Evolutionary conservation across 2,329 filamentous ascomycete genomes (phyloP).

Genomic region (Ophiostoma tasmaniense): DNA sequence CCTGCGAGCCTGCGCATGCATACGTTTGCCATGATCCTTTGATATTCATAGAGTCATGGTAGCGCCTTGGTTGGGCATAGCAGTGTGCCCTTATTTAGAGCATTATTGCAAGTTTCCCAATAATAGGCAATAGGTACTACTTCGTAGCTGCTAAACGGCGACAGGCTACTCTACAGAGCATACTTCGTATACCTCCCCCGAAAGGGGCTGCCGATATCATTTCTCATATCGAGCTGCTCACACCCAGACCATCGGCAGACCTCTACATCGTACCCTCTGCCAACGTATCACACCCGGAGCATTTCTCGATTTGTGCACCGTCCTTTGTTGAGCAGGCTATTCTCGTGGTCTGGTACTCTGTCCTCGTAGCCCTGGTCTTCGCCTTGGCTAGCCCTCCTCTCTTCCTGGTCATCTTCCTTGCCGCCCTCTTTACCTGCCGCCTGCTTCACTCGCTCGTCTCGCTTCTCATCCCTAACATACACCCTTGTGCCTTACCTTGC

Average conservation of each 20-base stretch:
- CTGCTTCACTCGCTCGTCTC: background rate
- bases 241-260: background rate
- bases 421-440: background rate
- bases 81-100: background rate
- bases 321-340: background rate
- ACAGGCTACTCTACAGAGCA: background rate
- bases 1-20: background rate
- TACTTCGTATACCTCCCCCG: no score
- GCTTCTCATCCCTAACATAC: background rate
- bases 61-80: background rate
- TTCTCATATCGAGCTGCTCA: background rate
- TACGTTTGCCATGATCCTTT: background rate
- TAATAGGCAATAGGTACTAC: background rate
- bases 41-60: background rate
- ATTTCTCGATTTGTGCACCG: conserved; percentile 1
- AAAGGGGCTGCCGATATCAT: background rate
- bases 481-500: background rate
- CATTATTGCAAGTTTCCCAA: background rate
- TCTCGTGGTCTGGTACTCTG: background rate
- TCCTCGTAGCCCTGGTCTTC: background rate
- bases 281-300: background rate
- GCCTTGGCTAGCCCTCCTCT: background rate
- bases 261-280: background rate
- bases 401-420: background rate
- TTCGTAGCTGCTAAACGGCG: background rate